These are phyloP conservation scores for Neurospora hispaniola DNA, from an alignment of 495 filamentous ascomycete genomes.

Conservation along the genomic window DNA sequence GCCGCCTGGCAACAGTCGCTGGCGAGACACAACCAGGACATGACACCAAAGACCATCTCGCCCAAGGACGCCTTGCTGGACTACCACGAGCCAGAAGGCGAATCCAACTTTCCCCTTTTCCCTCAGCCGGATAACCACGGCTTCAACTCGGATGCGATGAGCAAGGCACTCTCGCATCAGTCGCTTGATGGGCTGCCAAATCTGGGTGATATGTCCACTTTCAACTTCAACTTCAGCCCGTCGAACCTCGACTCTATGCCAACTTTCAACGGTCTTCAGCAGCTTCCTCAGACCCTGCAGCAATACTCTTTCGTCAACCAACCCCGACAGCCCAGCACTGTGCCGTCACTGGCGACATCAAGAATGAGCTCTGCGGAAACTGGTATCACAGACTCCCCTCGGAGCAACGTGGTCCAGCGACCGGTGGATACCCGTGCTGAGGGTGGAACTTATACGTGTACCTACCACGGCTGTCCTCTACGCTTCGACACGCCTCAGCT, in stretches of 20 bases:
- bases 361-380: constrained; percentile 33
- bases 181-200: constrained; percentile 34
- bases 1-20: constrained; percentile 44
- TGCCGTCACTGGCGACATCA: constrained; percentile 30
- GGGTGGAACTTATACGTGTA: constrained; percentile 87
- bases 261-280: background rate
- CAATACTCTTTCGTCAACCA: constrained; percentile 47
- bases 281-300: constrained; percentile 19
- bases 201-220: constrained; percentile 23
- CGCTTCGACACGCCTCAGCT: constrained; percentile 81
- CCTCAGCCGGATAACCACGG: constrained; percentile 32
- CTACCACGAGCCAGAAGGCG: constrained; percentile 63
- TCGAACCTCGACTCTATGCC: constrained; percentile 29
- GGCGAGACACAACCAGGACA: constrained; percentile 29
- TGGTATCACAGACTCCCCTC: constrained; percentile 16
- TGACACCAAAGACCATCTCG: constrained; percentile 79
- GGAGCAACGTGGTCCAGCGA: constrained; percentile 28
- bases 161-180: constrained; percentile 22
- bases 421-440: constrained; percentile 60
- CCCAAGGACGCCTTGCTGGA: constrained; percentile 89
- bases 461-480: constrained; percentile 78
- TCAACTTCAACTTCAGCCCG: constrained; percentile 12
- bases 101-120: constrained; percentile 60
- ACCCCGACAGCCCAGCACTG: constrained; percentile 35
- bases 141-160: constrained; percentile 22